Evolutionary conservation across 306 rosid genomes (phyloP).

Genomic region (Senna siamea): DNA sequence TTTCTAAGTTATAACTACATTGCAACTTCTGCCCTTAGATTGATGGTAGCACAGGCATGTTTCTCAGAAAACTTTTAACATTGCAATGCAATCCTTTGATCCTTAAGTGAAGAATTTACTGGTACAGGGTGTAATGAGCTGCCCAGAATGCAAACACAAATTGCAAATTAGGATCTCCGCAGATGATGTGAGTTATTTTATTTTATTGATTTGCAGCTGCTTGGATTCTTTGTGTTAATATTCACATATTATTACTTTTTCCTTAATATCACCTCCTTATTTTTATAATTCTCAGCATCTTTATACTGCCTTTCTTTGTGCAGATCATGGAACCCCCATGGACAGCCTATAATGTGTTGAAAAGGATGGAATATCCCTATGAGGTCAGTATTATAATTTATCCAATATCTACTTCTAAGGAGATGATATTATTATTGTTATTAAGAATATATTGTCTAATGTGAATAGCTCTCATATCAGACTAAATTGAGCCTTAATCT

Average conservation of each 20-base stretch:
- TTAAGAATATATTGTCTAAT: conserved; percentile 24
- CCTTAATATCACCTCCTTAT: conserved; percentile 26
- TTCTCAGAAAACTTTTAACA: conserved; percentile 29
- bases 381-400: conserved; percentile 61
- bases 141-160: conserved; percentile 91
- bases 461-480: conserved; percentile 12
- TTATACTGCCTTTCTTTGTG: conserved; percentile 38
- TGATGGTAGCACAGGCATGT: conserved; percentile 23
- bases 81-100: conserved; percentile 29
- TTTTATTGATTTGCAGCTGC: conserved; percentile 28
- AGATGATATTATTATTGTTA: conserved; percentile 15
- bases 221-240: conserved; percentile 25
- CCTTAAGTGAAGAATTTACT: conserved; percentile 39
- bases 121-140: conserved; percentile 91
- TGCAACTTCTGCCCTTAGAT: conserved; percentile 11
- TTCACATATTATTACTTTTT: conserved; percentile 10
- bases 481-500: conserved; percentile 31
- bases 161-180: conserved; percentile 83
- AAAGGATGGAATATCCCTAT: conserved; percentile 89
- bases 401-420: conserved; percentile 12
- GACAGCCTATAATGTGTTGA: conserved; percentile 82
- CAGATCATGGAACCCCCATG: conserved; percentile 99
- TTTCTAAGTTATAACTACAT: not conserved
- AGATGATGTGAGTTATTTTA: conserved; percentile 74
- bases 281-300: conserved; percentile 22